Evolutionary conservation across 306 rosid genomes (phyloP), one percentile per base, ranked within the genome.

Genomic region (Myrica gale): DNA sequence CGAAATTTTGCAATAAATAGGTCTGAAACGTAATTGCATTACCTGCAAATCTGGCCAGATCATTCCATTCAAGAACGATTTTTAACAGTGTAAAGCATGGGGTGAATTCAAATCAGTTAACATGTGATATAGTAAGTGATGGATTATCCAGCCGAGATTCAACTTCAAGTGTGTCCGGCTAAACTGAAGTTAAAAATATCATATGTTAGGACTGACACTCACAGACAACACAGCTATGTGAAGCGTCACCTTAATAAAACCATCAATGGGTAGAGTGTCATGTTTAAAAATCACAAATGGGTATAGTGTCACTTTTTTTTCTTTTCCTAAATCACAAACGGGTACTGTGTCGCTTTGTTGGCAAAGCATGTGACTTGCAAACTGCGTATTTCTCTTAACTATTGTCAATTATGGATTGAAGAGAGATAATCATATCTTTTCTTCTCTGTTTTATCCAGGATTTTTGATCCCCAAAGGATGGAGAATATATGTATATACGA

Each of bases 401-500:
- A 74, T 68, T 39, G 42, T 21, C 68, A 43, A 47, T 51, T 62
- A 6, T 44, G 44, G 51, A 26, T 66, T 47, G 23, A 43, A 46
- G 9, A 48, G 44, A 15, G 60, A 79, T 72, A 41, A 67, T 65
- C 39, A 23, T 4, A 37, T 41, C 23, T 75, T 41, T 73, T 71
- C 19, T 71, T 19, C 7, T 6, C 42, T 84, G 63, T 37, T 69
- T 37, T 61, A 74, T 81, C 61, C 91, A 96, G 99, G 99, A 23
- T 90, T 87, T 82, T 42, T 96, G 54, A 88, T 96, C 81, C 99
- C 99, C 42, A 81, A 88, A 78, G 99, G 97, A 52, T 96, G 99
- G 99, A 92, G 92, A 73, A 96, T 96, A 19, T 96, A 96, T 76
- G 97, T 96, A 16, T 96, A 92, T 20, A 96, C 99, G 41, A 89